Conservation (phyloP, 1,139 yeast genomes). For the Geotrichum bryndzae region DNA sequence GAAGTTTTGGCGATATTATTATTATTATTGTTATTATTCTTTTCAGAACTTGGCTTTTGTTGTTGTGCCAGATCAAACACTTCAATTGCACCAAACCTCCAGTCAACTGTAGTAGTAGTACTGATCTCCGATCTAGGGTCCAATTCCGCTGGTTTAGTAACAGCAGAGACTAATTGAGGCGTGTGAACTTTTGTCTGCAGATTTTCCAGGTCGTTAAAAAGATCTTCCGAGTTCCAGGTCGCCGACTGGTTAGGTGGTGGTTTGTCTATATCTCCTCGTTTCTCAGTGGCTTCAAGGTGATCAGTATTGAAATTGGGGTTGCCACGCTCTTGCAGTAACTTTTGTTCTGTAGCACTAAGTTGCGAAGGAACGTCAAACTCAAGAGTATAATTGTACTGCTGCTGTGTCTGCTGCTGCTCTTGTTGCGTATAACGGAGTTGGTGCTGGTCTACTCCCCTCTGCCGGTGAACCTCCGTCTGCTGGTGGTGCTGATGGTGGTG, state of each 20-base stretch:
- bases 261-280: background rate
- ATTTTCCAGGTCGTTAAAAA: background rate
- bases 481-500: background rate
- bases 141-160: background rate
- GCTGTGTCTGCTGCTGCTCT: background rate
- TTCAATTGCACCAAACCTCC: conserved; percentile 30
- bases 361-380: background rate
- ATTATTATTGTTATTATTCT: background rate
- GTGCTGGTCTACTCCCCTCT: background rate
- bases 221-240: background rate
- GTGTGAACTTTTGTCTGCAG: background rate
- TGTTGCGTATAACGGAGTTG: background rate
- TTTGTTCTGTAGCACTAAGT: background rate
- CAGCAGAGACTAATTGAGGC: background rate
- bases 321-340: background rate
- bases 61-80: conserved; percentile 28
- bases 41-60: conserved; percentile 26
- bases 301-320: background rate
- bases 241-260: too few species aligned
- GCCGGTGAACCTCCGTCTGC: background rate
- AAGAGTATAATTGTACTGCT: background rate
- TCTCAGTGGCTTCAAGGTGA: background rate
- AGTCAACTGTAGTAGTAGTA: conserved; percentile 21
- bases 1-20: too few species aligned
- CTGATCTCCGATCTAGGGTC: background rate